Evolutionary conservation across 306 rosid genomes (phyloP).

Genomic region (Sicyos baderoa): DNA sequence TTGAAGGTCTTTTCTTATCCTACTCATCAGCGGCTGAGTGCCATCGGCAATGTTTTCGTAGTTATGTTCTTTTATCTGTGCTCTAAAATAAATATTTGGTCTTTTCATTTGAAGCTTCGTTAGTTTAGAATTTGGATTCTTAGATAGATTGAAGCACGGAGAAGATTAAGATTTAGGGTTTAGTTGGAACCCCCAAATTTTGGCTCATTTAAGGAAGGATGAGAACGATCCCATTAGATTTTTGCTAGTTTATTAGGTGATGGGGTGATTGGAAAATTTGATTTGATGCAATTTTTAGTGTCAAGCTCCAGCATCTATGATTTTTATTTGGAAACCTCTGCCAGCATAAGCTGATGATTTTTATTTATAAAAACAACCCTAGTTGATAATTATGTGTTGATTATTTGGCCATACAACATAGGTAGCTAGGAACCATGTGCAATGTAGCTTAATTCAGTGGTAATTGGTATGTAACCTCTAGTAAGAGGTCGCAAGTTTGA

Average conservation of each 20-base stretch:
- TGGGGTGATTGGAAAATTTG: background rate
- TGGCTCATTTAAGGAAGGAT: background rate
- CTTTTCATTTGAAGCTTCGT: background rate
- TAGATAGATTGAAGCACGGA: background rate
- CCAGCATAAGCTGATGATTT: background rate
- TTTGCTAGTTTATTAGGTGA: background rate
- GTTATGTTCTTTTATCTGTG: background rate
- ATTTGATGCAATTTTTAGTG: background rate
- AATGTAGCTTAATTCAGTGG: no score
- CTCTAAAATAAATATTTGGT: background rate
- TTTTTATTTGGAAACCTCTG: background rate
- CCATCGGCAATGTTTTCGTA: background rate
- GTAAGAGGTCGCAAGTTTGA: no score
- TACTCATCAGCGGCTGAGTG: no score
- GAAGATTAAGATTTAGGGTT: background rate
- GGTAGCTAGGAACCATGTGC: background rate
- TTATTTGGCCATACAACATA: background rate
- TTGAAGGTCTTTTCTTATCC: no score
- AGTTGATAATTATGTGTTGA: background rate
- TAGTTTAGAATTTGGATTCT: background rate
- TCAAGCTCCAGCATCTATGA: background rate
- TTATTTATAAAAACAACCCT: background rate
- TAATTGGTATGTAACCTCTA: no score
- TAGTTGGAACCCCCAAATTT: background rate
- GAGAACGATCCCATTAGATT: no score